A percentile compares a stretch with the other conserved stretches of the same genome.
These are phyloP conservation scores for Hibiscus trionum DNA, from an alignment of 345 rosid genomes.

Conservation along the genomic window DNA sequence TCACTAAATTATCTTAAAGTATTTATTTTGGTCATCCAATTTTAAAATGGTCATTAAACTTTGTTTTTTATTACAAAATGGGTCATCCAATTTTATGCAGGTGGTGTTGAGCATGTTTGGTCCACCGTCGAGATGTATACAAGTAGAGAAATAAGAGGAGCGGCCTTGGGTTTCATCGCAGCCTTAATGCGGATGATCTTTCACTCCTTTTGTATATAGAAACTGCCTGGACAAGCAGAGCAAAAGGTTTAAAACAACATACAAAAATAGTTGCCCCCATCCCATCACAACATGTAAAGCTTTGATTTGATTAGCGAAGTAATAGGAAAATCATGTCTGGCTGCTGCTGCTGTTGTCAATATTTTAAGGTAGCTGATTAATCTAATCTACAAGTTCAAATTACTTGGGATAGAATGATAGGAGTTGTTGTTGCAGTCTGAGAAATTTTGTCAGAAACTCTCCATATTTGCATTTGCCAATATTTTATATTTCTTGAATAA, in stretches of 20 bases:
- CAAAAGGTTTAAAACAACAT: not conserved
- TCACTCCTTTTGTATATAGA: not conserved
- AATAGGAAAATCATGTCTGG: not conserved
- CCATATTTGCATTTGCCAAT: no score
- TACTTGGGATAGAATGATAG: not conserved
- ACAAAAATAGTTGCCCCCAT: not conserved
- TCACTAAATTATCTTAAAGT: no score
- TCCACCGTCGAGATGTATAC: constrained; percentile 68
- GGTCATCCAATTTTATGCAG: no score
- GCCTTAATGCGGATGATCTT: constrained; percentile 9
- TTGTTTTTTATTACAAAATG: no score
- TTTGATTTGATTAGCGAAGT: not conserved
- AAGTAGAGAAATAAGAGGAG: constrained; percentile 55
- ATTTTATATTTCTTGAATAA: no score
- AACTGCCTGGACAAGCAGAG: constrained; percentile 10
- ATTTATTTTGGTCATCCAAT: no score
- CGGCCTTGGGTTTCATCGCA: constrained; percentile 55
- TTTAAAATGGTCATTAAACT: no score
- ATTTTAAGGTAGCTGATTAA: not conserved
- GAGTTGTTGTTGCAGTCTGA: not conserved
- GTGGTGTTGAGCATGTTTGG: constrained; percentile 91
- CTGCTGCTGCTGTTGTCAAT: not conserved
- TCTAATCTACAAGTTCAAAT: not conserved
- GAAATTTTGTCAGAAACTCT: not conserved
- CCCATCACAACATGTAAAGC: constrained; percentile 18